phyloP scores from a whole-genome alignment of 176 grass and related monocot species.

The Raddia guianensis region DNA sequence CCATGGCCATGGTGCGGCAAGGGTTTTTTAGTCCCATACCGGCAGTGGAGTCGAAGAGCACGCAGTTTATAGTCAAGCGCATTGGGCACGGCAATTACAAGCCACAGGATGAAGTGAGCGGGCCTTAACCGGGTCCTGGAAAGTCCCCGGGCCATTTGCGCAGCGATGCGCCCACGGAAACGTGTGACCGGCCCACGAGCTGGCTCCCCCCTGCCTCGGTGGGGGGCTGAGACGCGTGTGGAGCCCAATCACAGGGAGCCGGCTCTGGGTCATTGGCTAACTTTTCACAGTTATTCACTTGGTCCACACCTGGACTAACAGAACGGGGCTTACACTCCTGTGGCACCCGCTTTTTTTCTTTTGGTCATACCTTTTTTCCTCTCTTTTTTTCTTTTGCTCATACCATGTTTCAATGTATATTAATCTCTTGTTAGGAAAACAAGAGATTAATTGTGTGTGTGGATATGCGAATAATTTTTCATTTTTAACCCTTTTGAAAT shows the following conservation, averaged over 20 bases:
- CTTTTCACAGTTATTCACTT: conserved; percentile 54
- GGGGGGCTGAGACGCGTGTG: conserved; percentile 48
- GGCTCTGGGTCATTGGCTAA: conserved; percentile 36
- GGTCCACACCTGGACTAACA: background rate
- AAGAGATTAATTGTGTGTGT: no score
- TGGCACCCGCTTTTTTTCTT: conserved; percentile 21
- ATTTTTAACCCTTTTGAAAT: no score
- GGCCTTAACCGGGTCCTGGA: conserved; percentile 37
- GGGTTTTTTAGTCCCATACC: conserved; percentile 27
- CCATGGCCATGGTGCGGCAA: no score
- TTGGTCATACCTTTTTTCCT: no score
- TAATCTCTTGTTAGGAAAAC: no score
- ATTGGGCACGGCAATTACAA: fast-evolving
- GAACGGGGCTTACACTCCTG: conserved; percentile 61
- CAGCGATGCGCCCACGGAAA: conserved; percentile 49
- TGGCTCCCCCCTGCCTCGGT: conserved; percentile 1
- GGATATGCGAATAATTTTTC: no score
- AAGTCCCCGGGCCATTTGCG: conserved; percentile 39
- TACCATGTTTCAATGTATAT: no score
- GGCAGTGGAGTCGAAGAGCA: fast-evolving
- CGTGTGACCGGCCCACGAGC: conserved; percentile 44
- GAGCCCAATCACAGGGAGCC: conserved; percentile 42
- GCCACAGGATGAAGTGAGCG: conserved; percentile 57
- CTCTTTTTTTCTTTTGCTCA: background rate
- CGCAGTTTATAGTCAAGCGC: background rate